Evolutionary conservation across 805 yeast genomes (phyloP), one percentile per base, ranked within the genome.

Genomic region (Komagataella ulmi): DNA sequence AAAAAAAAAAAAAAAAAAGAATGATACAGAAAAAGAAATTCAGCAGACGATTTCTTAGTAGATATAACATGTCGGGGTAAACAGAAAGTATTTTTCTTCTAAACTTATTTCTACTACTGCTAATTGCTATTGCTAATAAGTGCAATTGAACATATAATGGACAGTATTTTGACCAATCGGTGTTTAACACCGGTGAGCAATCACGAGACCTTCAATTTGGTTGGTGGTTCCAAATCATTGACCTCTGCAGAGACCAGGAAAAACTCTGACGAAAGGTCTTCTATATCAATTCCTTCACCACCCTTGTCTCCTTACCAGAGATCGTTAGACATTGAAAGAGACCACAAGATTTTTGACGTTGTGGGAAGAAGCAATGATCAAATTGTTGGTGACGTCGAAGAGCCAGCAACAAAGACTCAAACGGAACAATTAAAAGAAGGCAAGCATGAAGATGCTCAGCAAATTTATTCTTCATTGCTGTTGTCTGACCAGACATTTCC

Each of bases 401-500:
- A 30, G 2, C 40, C 40, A 30, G 40, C 40, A 30, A 8, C 14
- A 30, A 8, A 30, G 14, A 30, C 40, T 30, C 40, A 30, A 30
- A 8, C 12, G 14, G 4, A 30, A 8, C 40, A 30, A 30, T 30
- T 30, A 14, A 10, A 30, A 12, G 14, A 30, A 30, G 40, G 40
- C 6, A 30, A 30, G 2, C 4, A 10, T 10, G n/a, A 30, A 8
- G 40, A 30, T 10, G 6, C 40, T 30, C 40, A 4, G 8, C 14
- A 30, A 14, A 30, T 30, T 8, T 30, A n/a, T 30, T 30, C 18
- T 51, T 55, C 18, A 18, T 3, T n/a, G 10, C 12, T 44, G 19
- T 7, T 10, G n/a, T 44, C 23, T 10, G 8, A 12, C 17, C 46
- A 50, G 45, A 19, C 54, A 59, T 79, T 76, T 64, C 80, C 79